Conservation (phyloP, 495 filamentous ascomycete genomes). For the Corynascus novoguineensis region DNA sequence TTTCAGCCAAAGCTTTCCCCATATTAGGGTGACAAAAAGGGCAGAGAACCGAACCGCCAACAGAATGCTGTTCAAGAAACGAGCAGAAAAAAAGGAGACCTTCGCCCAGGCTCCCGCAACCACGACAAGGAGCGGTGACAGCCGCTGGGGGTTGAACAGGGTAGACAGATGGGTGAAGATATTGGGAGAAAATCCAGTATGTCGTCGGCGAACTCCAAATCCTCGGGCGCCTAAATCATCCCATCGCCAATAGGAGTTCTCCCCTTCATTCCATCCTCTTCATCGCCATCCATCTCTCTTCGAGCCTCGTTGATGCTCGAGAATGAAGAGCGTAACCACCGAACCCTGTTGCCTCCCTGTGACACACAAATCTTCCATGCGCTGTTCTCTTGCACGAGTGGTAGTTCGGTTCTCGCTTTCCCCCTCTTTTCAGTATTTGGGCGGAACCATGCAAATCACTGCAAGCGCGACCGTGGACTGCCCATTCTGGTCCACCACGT, state of each 20-base stretch:
- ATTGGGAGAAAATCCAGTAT: not conserved
- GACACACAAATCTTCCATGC: not conserved
- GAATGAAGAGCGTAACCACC: conserved; percentile 11
- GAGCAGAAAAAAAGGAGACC: not conserved
- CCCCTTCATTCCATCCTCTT: conserved; percentile 2
- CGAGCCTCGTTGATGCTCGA: not conserved
- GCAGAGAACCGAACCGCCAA: not conserved
- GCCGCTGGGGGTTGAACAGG: not conserved
- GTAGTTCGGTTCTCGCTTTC: not conserved
- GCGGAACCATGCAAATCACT: conserved; percentile 18
- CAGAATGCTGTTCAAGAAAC: not conserved
- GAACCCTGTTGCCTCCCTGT: conserved; percentile 1
- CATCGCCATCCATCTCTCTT: conserved; percentile 6
- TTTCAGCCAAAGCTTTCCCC: not conserved
- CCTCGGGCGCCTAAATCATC: not conserved
- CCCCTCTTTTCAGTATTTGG: not conserved
- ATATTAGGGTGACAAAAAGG: too few species aligned
- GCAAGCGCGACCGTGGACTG: conserved; percentile 11
- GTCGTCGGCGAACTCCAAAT: not conserved
- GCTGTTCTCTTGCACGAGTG: not conserved
- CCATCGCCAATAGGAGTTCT: not conserved
- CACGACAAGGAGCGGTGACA: not conserved
- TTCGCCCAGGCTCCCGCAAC: not conserved
- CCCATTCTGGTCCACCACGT: conserved; percentile 11
- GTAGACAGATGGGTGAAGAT: conserved; percentile 11